Evolutionary conservation across 2,329 filamentous ascomycete species (phyloP).

Genomic region (Whalleya microplaca): DNA sequence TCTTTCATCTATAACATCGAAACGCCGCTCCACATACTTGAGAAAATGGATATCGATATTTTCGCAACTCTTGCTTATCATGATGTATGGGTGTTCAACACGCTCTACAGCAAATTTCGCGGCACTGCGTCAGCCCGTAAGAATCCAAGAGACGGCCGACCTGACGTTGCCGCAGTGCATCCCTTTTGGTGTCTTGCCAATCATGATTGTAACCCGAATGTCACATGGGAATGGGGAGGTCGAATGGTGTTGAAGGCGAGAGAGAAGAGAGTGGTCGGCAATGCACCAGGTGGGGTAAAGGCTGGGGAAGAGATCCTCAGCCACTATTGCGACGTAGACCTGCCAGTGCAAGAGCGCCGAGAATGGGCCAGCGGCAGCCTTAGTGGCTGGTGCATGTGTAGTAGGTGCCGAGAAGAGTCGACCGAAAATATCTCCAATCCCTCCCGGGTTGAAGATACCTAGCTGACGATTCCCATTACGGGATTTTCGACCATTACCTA

Average conservation of each 20-base stretch:
- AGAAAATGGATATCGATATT: conserved; percentile 84
- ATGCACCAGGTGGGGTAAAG: conserved; percentile 63
- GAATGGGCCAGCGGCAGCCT: conserved; percentile 89
- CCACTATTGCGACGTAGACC: conserved; percentile 87
- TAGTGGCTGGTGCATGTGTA: conserved; percentile 87
- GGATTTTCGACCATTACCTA: conserved; percentile 8
- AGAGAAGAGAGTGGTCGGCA: conserved; percentile 58
- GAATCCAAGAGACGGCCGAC: conserved; percentile 74
- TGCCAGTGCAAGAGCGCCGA: conserved; percentile 78
- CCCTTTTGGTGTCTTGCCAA: conserved; percentile 97
- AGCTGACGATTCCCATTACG: neutral
- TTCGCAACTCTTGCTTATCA: conserved; percentile 62
- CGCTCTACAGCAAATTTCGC: conserved; percentile 88
- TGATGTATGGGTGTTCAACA: conserved; percentile 87
- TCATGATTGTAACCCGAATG: conserved; percentile 94
- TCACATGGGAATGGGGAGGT: conserved; percentile 90
- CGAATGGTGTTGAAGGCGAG: conserved; percentile 72
- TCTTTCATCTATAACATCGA: conserved; percentile 77
- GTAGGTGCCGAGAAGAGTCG: conserved; percentile 76
- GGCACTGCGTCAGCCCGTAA: conserved; percentile 89
- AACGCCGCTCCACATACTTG: conserved; percentile 74
- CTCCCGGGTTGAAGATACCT: conserved; percentile 12
- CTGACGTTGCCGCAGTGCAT: conserved; percentile 91
- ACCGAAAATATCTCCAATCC: conserved; percentile 28
- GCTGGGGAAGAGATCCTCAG: conserved; percentile 86